These are phyloP conservation scores for Hanseniaspora lindneri DNA, from an alignment of 805 yeast species.

Conservation along the genomic window DNA sequence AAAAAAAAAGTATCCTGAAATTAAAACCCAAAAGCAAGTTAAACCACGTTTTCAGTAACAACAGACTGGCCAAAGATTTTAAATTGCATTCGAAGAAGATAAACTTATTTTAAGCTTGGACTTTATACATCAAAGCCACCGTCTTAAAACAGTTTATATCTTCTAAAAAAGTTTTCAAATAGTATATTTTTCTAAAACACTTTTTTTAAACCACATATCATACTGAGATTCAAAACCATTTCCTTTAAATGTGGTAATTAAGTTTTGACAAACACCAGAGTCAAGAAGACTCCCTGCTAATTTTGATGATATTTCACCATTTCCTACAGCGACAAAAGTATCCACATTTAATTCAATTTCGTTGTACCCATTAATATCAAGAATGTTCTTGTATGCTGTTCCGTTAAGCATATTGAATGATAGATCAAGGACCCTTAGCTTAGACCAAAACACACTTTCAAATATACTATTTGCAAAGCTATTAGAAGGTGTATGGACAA, in stretches of 20 bases:
- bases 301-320: neutral
- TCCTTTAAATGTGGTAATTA: neutral
- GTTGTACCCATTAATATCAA: no score
- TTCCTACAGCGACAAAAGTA: neutral
- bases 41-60: no score
- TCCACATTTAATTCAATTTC: neutral
- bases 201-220: constrained; percentile 7
- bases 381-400: neutral
- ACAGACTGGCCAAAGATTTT: no score
- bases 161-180: neutral
- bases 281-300: neutral
- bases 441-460: constrained; percentile 1
- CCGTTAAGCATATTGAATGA: neutral
- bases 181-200: constrained; percentile 5
- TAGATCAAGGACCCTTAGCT: constrained; percentile 4
- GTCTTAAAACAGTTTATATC: no score
- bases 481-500: neutral
- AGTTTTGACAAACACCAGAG: neutral
- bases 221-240: neutral
- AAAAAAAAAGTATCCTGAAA: no score
- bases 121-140: neutral
- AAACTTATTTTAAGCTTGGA: neutral
- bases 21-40: no score
- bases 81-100: no score
- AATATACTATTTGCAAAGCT: neutral